phyloP scores from a whole-genome alignment of 768 basidiomycete genomes.

The Plicaturopsis crispa region DNA sequence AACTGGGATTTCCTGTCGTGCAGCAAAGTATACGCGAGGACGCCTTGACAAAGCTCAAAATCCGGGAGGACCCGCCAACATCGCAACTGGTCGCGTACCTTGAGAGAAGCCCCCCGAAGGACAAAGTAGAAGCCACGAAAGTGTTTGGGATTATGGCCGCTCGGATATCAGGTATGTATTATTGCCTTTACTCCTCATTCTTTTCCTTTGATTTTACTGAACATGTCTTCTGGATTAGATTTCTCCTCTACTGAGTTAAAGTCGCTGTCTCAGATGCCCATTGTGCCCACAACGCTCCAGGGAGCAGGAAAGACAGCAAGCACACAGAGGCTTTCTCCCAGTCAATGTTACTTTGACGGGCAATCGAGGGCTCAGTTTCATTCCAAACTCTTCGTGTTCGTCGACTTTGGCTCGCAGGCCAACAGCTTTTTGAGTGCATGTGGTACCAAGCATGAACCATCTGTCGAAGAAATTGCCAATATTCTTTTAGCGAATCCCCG shows the following conservation, averaged over 20 bases:
- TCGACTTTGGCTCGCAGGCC: slow-evolving; percentile 79
- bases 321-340: slow-evolving; percentile 44
- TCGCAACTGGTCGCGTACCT: slow-evolving; percentile 52
- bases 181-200: background rate
- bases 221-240: slow-evolving; percentile 27
- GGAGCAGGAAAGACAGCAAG: slow-evolving; percentile 20
- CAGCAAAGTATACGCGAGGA: slow-evolving; percentile 45
- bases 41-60: slow-evolving; percentile 53
- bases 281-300: slow-evolving; percentile 51
- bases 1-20: slow-evolving; percentile 71
- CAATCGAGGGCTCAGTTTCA: slow-evolving; percentile 52
- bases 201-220: slow-evolving; percentile 2
- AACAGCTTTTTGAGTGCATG: slow-evolving; percentile 82
- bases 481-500: slow-evolving; percentile 63
- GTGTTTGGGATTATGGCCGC: slow-evolving; percentile 68
- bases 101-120: slow-evolving; percentile 48
- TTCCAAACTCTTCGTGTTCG: slow-evolving; percentile 78
- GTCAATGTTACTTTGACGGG: slow-evolving; percentile 62
- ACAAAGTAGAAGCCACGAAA: slow-evolving; percentile 42
- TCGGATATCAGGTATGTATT: slow-evolving; percentile 46
- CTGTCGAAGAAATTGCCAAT: slow-evolving; percentile 70
- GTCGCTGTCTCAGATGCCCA: slow-evolving; percentile 45
- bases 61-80: slow-evolving; percentile 64
- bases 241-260: slow-evolving; percentile 51
- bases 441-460: slow-evolving; percentile 85